These are phyloP conservation scores for Fusarium xyrophilum DNA, from an alignment of 2,329 filamentous ascomycete genomes.

Conservation along the genomic window DNA sequence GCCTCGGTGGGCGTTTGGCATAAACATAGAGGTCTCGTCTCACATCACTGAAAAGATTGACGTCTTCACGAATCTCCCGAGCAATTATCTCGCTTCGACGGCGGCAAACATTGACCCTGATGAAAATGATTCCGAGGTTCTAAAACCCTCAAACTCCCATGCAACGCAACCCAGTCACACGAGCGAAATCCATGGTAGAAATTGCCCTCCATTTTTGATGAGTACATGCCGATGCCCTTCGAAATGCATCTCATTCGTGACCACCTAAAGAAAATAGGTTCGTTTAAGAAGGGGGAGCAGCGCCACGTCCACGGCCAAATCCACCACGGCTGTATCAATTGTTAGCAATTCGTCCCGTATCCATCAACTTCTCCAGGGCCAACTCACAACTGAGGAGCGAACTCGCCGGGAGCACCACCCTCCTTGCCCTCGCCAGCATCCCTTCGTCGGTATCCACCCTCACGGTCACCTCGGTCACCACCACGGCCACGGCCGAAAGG, in stretches of 20 bases:
- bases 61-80: constrained; percentile 42
- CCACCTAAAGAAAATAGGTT: constrained; percentile 51
- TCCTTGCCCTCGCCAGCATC: constrained; percentile 88
- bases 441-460: constrained; percentile 91
- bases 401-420: constrained; percentile 89
- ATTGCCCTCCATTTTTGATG: constrained; percentile 54
- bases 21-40: constrained; percentile 27
- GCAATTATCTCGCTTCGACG: constrained; percentile 46
- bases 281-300: constrained; percentile 71
- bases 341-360: constrained; percentile 46
- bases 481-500: constrained; percentile 83
- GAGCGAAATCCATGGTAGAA: constrained; percentile 50
- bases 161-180: constrained; percentile 49
- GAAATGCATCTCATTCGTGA: constrained; percentile 54
- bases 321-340: constrained; percentile 72
- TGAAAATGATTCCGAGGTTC: constrained; percentile 59
- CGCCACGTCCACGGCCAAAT: constrained; percentile 86
- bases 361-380: constrained; percentile 1
- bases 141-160: constrained; percentile 55
- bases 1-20: constrained; percentile 20
- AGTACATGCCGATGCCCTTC: constrained; percentile 57
- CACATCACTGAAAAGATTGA: constrained; percentile 37
- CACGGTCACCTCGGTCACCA: constrained; percentile 77
- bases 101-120: constrained; percentile 53
- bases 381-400: constrained; percentile 86